Conservation (phyloP, 108 stramenopile species). For the Cafeteria roenbergensis region DNA sequence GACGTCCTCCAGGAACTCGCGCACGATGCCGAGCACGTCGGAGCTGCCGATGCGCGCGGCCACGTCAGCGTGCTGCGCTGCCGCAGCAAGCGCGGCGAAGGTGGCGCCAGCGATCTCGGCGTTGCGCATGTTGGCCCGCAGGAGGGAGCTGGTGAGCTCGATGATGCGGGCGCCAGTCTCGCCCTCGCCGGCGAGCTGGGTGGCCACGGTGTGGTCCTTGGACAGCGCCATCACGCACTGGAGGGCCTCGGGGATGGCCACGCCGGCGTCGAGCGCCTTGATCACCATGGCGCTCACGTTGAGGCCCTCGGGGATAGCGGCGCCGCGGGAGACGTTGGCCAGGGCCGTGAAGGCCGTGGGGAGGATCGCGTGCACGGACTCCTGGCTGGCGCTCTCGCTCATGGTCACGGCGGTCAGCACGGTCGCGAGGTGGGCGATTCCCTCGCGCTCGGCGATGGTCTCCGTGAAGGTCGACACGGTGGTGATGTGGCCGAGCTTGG, state of each 20-base stretch:
- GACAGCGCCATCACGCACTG: slow-evolving; percentile 13
- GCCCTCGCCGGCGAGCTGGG: not conserved
- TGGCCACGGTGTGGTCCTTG: not conserved
- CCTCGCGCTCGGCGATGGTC: not conserved
- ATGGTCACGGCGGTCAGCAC: not conserved
- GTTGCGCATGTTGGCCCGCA: slow-evolving; percentile 5
- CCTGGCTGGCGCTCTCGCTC: not conserved
- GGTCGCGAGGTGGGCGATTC: not conserved
- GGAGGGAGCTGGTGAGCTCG: slow-evolving; percentile 1
- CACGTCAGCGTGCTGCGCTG: slow-evolving; percentile 3
- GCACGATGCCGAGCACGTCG: not conserved
- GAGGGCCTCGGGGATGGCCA: slow-evolving; percentile 13
- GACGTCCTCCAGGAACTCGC: not conserved
- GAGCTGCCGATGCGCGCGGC: not conserved
- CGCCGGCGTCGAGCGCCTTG: slow-evolving; percentile 1
- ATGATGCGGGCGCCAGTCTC: slow-evolving; percentile 8
- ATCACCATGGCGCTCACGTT: not conserved
- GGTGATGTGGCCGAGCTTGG: slow-evolving; percentile 10
- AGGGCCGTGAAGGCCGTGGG: not conserved
- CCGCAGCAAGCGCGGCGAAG: slow-evolving; percentile 10
- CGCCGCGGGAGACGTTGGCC: not conserved
- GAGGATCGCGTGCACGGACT: not conserved
- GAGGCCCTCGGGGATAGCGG: not conserved
- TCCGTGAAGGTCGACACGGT: slow-evolving; percentile 3
- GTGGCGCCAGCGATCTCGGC: not conserved